phyloP scores from a whole-genome alignment of 192 early-diverging fungal species.

The Piromyces finnis region DNA sequence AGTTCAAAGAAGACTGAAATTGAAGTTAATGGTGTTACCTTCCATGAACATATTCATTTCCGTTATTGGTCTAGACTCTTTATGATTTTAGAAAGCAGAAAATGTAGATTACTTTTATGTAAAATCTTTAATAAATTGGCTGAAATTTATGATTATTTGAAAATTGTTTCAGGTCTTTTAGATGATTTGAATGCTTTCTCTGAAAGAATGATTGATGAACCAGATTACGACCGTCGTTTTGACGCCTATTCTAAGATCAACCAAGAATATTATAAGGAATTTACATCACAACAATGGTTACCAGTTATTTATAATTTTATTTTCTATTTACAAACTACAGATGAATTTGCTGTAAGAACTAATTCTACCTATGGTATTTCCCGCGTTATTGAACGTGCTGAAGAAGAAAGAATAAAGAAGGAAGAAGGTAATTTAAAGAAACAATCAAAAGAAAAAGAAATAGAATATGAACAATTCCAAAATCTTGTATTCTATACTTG shows the following conservation, averaged over 20 bases:
- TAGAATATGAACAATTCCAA: slow-evolving; percentile 14
- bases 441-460: background rate
- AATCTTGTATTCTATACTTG: slow-evolving; percentile 36
- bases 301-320: slow-evolving; percentile 80
- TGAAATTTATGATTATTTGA: slow-evolving; percentile 27
- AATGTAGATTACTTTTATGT: slow-evolving; percentile 42
- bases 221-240: slow-evolving; percentile 70
- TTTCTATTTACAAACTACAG: slow-evolving; percentile 58
- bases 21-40: background rate
- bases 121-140: slow-evolving; percentile 45
- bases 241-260: slow-evolving; percentile 55
- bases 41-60: slow-evolving; percentile 3
- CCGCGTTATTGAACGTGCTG: slow-evolving; percentile 44
- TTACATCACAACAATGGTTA: slow-evolving; percentile 62
- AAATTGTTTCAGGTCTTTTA: slow-evolving; percentile 30
- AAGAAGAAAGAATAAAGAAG: slow-evolving; percentile 3
- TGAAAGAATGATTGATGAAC: slow-evolving; percentile 53
- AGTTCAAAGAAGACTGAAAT: slow-evolving; percentile 6
- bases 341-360: slow-evolving; percentile 75
- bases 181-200: slow-evolving; percentile 69
- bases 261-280: slow-evolving; percentile 38
- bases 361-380: slow-evolving; percentile 57
- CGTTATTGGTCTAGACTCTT: slow-evolving; percentile 43
- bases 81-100: slow-evolving; percentile 34
- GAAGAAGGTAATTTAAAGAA: slow-evolving; percentile 6